Evolutionary conservation across 495 filamentous ascomycete genomes (phyloP).

Genomic region (Parmelia sp.): DNA sequence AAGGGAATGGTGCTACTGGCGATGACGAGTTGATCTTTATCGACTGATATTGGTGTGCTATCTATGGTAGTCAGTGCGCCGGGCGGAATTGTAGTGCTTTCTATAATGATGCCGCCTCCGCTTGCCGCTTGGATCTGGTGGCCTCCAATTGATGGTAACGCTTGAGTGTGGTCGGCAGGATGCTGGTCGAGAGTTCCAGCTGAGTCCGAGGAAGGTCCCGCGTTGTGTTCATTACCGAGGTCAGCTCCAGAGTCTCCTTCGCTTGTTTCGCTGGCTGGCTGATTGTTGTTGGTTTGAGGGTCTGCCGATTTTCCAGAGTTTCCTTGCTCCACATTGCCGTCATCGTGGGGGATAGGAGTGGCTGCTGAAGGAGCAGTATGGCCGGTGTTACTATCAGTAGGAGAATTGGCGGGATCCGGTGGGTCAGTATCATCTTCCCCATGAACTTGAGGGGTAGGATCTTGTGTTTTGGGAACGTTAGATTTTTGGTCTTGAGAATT

Average conservation of each 20-base stretch:
- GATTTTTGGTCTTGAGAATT: too few relatives aligned
- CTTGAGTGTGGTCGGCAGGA: not conserved
- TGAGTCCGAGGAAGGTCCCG: not conserved
- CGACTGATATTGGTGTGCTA: not conserved
- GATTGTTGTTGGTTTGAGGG: not conserved
- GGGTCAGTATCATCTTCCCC: too few relatives aligned
- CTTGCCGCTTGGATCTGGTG: constrained; percentile 1
- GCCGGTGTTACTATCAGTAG: not conserved
- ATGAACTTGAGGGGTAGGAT: too few relatives aligned
- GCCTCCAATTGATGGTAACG: constrained; percentile 3
- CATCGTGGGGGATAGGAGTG: not conserved
- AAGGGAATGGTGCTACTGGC: constrained; percentile 5
- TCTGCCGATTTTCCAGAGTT: not conserved
- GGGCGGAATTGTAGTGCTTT: not conserved
- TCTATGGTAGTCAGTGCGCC: not conserved
- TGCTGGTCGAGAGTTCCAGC: not conserved
- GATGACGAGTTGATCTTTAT: not conserved
- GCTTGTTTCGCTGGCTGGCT: not conserved
- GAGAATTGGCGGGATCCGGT: not conserved
- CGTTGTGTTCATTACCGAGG: not conserved
- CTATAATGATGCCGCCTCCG: constrained; percentile 2
- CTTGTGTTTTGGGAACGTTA: too few relatives aligned
- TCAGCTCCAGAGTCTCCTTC: not conserved
- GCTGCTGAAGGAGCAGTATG: not conserved
- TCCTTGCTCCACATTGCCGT: not conserved